Evolutionary conservation across 2,329 filamentous ascomycete species (phyloP).

Genomic region (Oidium heveae): DNA sequence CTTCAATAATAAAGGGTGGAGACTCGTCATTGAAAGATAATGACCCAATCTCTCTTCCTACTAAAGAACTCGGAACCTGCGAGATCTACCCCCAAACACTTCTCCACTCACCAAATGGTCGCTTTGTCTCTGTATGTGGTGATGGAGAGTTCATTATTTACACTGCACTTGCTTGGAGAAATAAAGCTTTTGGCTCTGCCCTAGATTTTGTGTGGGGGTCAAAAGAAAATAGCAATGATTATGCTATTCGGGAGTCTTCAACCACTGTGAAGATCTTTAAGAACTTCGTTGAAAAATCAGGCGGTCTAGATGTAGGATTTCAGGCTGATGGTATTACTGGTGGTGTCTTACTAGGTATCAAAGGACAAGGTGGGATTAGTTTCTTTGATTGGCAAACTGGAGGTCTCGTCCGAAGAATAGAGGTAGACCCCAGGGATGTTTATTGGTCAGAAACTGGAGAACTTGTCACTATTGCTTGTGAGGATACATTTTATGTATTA

Average conservation of each 20-base stretch:
- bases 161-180: constrained; percentile 84
- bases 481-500: constrained; percentile 85
- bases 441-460: constrained; percentile 98
- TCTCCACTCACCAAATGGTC: constrained; percentile 83
- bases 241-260: constrained; percentile 80
- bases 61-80: constrained; percentile 86
- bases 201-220: constrained; percentile 93
- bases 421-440: constrained; percentile 46
- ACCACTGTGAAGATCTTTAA: constrained; percentile 95
- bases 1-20: constrained; percentile 82
- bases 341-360: constrained; percentile 77
- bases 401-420: constrained; percentile 71
- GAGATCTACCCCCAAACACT: constrained; percentile 93
- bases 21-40: constrained; percentile 73
- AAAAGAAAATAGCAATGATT: constrained; percentile 96
- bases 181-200: constrained; percentile 89
- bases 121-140: constrained; percentile 70
- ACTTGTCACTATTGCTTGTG: constrained; percentile 73
- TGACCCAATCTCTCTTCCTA: constrained; percentile 59
- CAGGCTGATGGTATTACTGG: constrained; percentile 78
- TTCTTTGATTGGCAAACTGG: constrained; percentile 94
- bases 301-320: constrained; percentile 81
- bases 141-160: constrained; percentile 99
- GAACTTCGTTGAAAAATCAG: constrained; percentile 82
- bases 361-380: constrained; percentile 79